Base-by-base conservation (phyloP, 352 stramenopile genomes). In the Phytophthora quininea region DNA sequence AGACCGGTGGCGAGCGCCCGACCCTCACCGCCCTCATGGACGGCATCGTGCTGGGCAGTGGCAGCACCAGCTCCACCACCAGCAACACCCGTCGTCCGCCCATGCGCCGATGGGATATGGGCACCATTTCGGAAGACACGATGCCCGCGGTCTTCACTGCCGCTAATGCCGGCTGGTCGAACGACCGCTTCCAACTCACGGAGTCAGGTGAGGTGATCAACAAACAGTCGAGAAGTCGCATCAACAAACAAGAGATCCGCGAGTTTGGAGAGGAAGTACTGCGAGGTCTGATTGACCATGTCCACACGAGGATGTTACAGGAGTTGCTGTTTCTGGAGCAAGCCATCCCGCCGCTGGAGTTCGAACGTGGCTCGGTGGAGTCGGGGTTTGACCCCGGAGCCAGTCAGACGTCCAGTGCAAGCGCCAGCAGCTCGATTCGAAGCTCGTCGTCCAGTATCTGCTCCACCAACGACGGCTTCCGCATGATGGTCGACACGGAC, bases 311-410 rank as follows among this genome's bases (percentile, higher is more conserved):
- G 37, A 95, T 95, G 88, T 58, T 92, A 58, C 80, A 88, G 57
- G 88, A 95, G 51, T 74, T 91, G n/a, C 54, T 86, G 63, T 95
- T 93, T 51, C 59, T 91, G 3, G 82, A 93, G 57, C 88, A 95
- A 58, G 85, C 81, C 3, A 95, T 95, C 53, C 88, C 88, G 2
- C 69, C 83, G 27, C 67, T 93, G 24, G 86, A 93, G 48, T 87
- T 84, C 49, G 77, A 82, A 4, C 73, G 74, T n/a, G 64, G 58
- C 11, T 85, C 74, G 0, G 78, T 86, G 27, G 77, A 67, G 15
- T 91, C 82, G 24, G 73, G 69, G 1, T 87, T 84, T 47, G 73
- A 79, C n/a, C 31, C 75, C 75, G 68, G 68, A 7, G 66, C 65
- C 10, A 89, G 80, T 40, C 65, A 68, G 29, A 47, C 66, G 30